Conservation (phyloP, 192 early-diverging fungal species). For the Jimgerdemannia flammicorona region DNA sequence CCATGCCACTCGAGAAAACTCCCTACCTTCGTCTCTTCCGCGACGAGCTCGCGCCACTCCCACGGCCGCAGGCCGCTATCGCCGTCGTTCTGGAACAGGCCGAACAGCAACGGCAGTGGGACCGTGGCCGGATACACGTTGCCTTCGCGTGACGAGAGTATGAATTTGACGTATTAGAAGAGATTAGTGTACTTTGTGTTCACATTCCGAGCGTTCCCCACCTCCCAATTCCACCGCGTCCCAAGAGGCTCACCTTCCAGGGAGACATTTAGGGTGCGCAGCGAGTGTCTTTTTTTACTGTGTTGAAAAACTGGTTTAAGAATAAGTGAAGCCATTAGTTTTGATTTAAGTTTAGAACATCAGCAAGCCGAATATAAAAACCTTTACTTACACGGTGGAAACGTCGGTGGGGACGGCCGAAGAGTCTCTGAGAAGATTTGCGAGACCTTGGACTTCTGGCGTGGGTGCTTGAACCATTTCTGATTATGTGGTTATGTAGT, state of each 20-base stretch:
- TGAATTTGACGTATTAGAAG: neutral
- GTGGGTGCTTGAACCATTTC: neutral
- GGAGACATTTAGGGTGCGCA: constrained; percentile 5
- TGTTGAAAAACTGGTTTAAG: no score
- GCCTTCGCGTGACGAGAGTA: neutral
- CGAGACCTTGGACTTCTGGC: neutral
- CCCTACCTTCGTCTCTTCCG: constrained; percentile 17
- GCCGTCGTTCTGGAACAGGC: constrained; percentile 5
- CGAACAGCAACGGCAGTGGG: constrained; percentile 16
- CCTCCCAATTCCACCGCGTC: neutral
- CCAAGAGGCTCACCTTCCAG: constrained; percentile 11
- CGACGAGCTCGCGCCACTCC: constrained; percentile 9
- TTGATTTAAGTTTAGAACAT: no score
- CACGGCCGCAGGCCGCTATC: constrained; percentile 18
- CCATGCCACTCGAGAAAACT: neutral
- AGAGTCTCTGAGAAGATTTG: neutral
- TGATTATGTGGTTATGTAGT: neutral
- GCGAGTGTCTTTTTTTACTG: no score
- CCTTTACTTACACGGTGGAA: no score
- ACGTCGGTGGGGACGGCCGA: neutral
- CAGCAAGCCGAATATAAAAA: no score
- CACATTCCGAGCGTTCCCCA: no score
- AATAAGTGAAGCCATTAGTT: no score
- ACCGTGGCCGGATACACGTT: constrained; percentile 6
- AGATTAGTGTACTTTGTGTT: neutral